Base-by-base conservation (phyloP, 441 rosid species). In the Brassica hybrid region DNA sequence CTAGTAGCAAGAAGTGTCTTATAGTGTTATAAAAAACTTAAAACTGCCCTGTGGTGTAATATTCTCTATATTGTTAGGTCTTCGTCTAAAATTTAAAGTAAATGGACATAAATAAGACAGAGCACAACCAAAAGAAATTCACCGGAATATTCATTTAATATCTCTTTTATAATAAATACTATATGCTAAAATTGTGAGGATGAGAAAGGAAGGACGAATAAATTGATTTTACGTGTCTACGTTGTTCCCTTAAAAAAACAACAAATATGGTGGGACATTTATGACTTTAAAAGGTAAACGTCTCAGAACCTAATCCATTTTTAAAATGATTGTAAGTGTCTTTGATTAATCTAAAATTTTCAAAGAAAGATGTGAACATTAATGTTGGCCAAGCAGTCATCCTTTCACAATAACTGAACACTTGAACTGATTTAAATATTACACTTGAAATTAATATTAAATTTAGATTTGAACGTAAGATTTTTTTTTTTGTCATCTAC, bases 1-100 rank as follows among this genome's bases (percentile, higher is more conserved):
- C n/a, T n/a, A n/a, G n/a, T n/a, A n/a, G n/a, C n/a, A n/a, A n/a
- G n/a, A n/a, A n/a, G n/a, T n/a, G n/a, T n/a, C n/a, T n/a, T n/a
- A n/a, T n/a, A n/a, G n/a, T n/a, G n/a, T n/a, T n/a, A n/a, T n/a
- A n/a, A n/a, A n/a, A n/a, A n/a, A n/a, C n/a, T n/a, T n/a, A n/a
- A n/a, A n/a, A n/a, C n/a, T n/a, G n/a, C n/a, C n/a, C n/a, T n/a
- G n/a, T n/a, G n/a, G n/a, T n/a, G n/a, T n/a, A n/a, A n/a, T n/a
- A n/a, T n/a, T n/a, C n/a, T n/a, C n/a, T n/a, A n/a, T n/a, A n/a
- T 9, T 60, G 81, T 78, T 72, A 60, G 81, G 77, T 78, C 78
- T 17, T 60, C 0, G 70, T 38, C 74, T 73, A 67, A 73, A 79
- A 73, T 79, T 17, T 8, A 60, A 72, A 78, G 68, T 72, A 48